Conservation (phyloP, 1,284 basidiomycete species). For the Marasmius oreades region DNA sequence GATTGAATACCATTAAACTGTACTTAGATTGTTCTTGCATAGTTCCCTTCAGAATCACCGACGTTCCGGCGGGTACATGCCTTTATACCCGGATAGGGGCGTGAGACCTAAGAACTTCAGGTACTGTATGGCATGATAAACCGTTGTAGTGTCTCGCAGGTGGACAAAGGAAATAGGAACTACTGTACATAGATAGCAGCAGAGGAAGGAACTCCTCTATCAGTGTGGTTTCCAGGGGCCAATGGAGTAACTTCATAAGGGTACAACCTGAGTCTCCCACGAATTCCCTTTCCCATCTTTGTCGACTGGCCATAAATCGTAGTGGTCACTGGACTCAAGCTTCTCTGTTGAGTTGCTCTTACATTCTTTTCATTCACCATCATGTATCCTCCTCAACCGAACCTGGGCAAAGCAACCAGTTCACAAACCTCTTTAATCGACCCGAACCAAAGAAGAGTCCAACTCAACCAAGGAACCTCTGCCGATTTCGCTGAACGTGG, state of each 20-base stretch:
- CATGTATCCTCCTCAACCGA: constrained; percentile 13
- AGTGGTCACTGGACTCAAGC: background rate
- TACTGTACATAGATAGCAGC: too few relatives aligned
- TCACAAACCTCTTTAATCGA: background rate
- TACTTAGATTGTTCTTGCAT: background rate
- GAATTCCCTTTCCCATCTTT: background rate
- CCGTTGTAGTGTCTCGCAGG: too few relatives aligned
- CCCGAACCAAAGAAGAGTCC: background rate
- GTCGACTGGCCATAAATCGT: background rate
- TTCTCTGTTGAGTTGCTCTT: background rate
- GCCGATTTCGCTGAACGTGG: constrained; percentile 7
- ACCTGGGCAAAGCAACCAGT: background rate
- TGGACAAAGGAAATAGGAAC: too few relatives aligned
- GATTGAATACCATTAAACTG: background rate
- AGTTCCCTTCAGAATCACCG: too few relatives aligned
- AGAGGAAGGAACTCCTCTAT: too few relatives aligned
- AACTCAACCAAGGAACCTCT: background rate
- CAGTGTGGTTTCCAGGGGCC: too few relatives aligned
- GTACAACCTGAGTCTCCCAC: background rate
- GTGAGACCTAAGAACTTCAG: too few relatives aligned
- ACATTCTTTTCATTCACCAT: background rate
- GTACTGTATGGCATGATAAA: too few relatives aligned
- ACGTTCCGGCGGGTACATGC: too few relatives aligned
- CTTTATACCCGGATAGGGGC: too few relatives aligned
- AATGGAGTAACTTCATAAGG: too few relatives aligned